Evolutionary conservation across 306 rosid genomes (phyloP).

Genomic region (Glycyrrhiza uralensis): DNA sequence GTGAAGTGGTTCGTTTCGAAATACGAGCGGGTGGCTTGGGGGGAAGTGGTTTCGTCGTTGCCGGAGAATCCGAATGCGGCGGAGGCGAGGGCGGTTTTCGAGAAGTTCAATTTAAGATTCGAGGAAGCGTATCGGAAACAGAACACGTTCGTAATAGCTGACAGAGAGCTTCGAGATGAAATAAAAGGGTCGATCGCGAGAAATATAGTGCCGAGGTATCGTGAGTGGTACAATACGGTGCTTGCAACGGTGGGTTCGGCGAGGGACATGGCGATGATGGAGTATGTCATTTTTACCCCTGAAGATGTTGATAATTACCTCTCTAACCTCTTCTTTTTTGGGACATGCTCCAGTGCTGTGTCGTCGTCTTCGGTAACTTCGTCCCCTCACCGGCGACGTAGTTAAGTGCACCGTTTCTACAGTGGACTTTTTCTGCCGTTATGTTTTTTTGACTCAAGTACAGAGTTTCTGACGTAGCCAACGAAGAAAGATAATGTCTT

Average conservation of each 20-base stretch:
- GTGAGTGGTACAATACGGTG: constrained; percentile 41
- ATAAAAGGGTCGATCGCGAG: constrained; percentile 38
- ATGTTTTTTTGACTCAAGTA: not conserved
- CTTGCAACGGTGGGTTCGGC: constrained; percentile 25
- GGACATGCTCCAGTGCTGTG: not conserved
- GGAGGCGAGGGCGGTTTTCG: constrained; percentile 47
- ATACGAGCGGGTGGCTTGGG: constrained; percentile 58
- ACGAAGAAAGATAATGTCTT: not conserved
- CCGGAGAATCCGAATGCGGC: constrained; percentile 47
- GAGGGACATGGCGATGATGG: constrained; percentile 5
- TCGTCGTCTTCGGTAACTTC: constrained; percentile 24
- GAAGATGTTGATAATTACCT: constrained; percentile 52
- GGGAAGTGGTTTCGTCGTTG: constrained; percentile 45
- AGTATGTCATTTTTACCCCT: constrained; percentile 48
- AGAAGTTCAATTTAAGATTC: constrained; percentile 47
- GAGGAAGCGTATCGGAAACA: constrained; percentile 54
- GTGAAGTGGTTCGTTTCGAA: constrained; percentile 36
- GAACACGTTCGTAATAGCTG: constrained; percentile 33
- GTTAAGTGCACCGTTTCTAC: not conserved
- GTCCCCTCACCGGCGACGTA: constrained; percentile 20
- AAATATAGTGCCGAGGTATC: constrained; percentile 43
- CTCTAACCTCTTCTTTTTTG: constrained; percentile 40
- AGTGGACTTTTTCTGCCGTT: not conserved
- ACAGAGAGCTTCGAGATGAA: constrained; percentile 54
- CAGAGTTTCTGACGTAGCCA: not conserved